A percentile compares a stretch with the other conserved stretches of the same genome.
These are phyloP conservation scores for Pichia sp. DNA, from an alignment of 1,139 yeast genomes.

Conservation along the genomic window DNA sequence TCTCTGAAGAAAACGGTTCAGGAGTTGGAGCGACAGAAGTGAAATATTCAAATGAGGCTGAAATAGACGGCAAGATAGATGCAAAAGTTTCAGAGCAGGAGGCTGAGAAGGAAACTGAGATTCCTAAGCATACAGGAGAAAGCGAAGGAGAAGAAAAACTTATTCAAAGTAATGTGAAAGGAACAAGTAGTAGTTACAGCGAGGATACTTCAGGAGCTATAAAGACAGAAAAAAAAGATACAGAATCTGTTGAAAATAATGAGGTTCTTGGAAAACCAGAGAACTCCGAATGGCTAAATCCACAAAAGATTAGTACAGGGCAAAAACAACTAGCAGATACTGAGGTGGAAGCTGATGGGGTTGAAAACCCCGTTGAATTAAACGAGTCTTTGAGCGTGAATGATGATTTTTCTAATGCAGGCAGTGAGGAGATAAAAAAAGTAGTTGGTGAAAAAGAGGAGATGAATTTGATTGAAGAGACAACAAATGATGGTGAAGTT, in stretches of 20 bases:
- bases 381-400: not conserved
- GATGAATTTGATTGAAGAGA: no score
- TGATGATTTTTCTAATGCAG: not conserved
- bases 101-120: no score
- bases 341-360: not conserved
- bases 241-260: not conserved
- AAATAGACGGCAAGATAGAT: no score
- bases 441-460: not conserved
- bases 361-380: not conserved
- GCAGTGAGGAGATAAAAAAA: not conserved
- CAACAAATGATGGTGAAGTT: not conserved
- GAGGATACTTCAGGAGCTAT: not conserved
- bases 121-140: not conserved
- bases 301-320: no score
- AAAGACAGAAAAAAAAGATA: not conserved
- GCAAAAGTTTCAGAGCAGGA: no score
- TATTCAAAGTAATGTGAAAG: no score
- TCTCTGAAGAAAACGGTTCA: no score
- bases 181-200: no score
- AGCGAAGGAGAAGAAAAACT: not conserved
- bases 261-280: no score
- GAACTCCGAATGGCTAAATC: no score
- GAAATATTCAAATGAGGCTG: no score
- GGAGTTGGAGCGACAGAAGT: no score
- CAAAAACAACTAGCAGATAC: not conserved